Percentiles rank a stretch among this genome's conserved stretches.
These are phyloP conservation scores for Apium graveolens DNA, from an alignment of 129 eudicot genomes.

Conservation along the genomic window DNA sequence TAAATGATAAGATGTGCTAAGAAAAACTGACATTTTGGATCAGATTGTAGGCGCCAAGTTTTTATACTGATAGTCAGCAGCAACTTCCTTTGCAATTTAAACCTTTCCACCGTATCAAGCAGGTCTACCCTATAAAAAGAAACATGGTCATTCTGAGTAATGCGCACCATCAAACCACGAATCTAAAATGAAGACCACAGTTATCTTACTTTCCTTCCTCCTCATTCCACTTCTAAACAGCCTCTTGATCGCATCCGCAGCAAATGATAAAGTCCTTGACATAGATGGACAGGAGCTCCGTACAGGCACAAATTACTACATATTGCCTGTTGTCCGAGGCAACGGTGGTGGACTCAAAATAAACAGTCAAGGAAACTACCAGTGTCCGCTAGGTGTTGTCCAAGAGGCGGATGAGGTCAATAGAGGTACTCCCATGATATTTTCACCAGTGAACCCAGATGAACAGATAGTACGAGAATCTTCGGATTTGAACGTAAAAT, in stretches of 20 bases:
- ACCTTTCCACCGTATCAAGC: too few relatives aligned
- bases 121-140: not conserved
- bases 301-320: conserved; percentile 4
- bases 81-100: not conserved
- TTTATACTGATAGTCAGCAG: too few relatives aligned
- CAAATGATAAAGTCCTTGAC: conserved; percentile 2
- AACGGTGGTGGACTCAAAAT: conserved; percentile 12
- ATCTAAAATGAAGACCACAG: not conserved
- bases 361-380: not conserved
- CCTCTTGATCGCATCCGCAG: not conserved
- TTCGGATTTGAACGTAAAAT: conserved; percentile 3
- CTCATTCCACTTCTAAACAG: not conserved
- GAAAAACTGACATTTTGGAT: not conserved
- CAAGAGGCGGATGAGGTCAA: conserved; percentile 3
- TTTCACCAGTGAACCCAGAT: not conserved
- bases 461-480: not conserved
- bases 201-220: not conserved
- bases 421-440: conserved; percentile 1
- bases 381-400: conserved; percentile 11
- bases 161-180: not conserved
- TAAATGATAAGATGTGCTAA: not conserved
- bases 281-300: not conserved
- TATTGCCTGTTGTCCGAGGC: conserved; percentile 8
- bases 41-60: not conserved
- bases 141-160: too few relatives aligned